phyloP scores from a whole-genome alignment of 352 stramenopile species.

The Thalassiosira gravida region DNA sequence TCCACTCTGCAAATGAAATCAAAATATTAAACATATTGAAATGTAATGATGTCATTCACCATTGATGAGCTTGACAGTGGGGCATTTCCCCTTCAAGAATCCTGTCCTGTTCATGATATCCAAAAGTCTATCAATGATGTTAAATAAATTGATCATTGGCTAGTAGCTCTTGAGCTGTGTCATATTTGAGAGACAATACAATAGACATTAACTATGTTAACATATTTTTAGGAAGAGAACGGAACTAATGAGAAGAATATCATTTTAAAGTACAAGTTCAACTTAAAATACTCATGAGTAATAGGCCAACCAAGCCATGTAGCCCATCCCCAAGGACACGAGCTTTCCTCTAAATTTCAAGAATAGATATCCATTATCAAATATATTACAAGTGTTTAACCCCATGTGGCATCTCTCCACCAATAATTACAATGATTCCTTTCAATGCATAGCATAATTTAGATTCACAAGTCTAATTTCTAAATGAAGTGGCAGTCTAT shows the following conservation, averaged over 20 bases:
- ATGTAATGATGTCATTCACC: slow-evolving; percentile 1
- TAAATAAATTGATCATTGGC: slow-evolving; percentile 19
- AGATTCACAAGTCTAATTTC: slow-evolving; percentile 9
- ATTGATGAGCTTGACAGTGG: slow-evolving; percentile 2
- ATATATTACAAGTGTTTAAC: slow-evolving; percentile 14
- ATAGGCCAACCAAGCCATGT: slow-evolving; percentile 1
- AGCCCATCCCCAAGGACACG: not conserved
- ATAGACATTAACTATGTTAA: slow-evolving; percentile 17
- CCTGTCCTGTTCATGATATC: slow-evolving; percentile 17
- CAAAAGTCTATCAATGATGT: slow-evolving; percentile 5
- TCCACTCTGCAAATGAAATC: no score
- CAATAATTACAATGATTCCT: slow-evolving; percentile 19
- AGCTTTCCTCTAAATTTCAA: not conserved
- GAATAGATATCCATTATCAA: slow-evolving; percentile 5
- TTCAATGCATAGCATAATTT: not conserved
- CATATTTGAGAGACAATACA: not conserved
- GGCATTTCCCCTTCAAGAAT: slow-evolving; percentile 1
- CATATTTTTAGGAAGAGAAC: slow-evolving; percentile 7
- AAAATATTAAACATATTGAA: slow-evolving; percentile 12
- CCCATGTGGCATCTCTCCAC: slow-evolving; percentile 28
- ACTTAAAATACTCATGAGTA: slow-evolving; percentile 12
- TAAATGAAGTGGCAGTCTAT: slow-evolving; percentile 4
- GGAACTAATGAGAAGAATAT: slow-evolving; percentile 2
- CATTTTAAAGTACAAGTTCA: slow-evolving; percentile 23
- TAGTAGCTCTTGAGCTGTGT: not conserved